Evolutionary conservation across 2,329 filamentous ascomycete species (phyloP).

Genomic region (Colletotrichum brevisporum): DNA sequence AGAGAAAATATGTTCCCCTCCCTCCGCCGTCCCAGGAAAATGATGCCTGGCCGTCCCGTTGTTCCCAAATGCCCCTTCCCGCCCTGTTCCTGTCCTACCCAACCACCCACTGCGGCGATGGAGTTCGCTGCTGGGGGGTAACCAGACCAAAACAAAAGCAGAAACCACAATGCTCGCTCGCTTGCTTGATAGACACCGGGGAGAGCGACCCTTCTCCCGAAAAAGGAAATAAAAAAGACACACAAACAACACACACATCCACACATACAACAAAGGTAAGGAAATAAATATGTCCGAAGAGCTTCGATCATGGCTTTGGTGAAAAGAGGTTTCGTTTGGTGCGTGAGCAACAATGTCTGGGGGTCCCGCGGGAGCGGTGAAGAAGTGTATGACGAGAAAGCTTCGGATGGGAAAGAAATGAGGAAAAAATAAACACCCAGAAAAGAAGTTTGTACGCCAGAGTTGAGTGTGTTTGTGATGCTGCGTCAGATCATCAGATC

Average conservation of each 20-base stretch:
- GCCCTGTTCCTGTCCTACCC: constrained; percentile 8
- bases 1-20: background rate
- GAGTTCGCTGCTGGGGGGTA: background rate
- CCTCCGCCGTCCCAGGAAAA: constrained; percentile 30
- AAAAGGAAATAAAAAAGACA: constrained; percentile 48
- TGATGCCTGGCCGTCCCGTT: constrained; percentile 25
- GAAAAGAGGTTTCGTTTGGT: constrained; percentile 52
- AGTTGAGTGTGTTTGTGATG: constrained; percentile 39
- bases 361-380: constrained; percentile 50
- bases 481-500: constrained; percentile 27
- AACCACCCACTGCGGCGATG: constrained; percentile 1
- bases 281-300: constrained; percentile 40
- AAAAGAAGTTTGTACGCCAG: constrained; percentile 27
- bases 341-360: constrained; percentile 66
- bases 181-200: constrained; percentile 53
- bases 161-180: constrained; percentile 43
- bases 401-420: constrained; percentile 35
- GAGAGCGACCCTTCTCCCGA: constrained; percentile 46
- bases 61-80: constrained; percentile 15
- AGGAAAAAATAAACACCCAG: constrained; percentile 23
- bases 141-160: background rate
- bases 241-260: constrained; percentile 45
- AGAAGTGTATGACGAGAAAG: constrained; percentile 46
- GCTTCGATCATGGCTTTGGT: constrained; percentile 43
- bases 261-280: background rate